Percentiles rank a stretch among this genome's conserved stretches.
Conservation (phyloP, 495 filamentous ascomycete species). For the Rhizodiscina lignyota region DNA sequence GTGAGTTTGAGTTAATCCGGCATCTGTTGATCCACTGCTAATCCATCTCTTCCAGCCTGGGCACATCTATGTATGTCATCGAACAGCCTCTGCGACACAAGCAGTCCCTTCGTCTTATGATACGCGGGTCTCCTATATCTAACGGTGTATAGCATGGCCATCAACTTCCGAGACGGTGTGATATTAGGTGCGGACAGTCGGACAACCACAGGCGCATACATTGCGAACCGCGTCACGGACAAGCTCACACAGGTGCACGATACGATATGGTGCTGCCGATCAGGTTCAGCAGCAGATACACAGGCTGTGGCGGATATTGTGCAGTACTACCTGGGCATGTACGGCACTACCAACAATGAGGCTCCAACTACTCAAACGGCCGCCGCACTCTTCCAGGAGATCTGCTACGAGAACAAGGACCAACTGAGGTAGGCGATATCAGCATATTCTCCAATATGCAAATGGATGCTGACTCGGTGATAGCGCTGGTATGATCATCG, state of each 20-base stretch:
- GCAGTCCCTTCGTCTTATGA: not conserved
- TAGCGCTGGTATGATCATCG: constrained; percentile 96
- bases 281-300: constrained; percentile 92
- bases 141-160: constrained; percentile 49
- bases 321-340: constrained; percentile 87
- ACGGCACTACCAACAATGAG: constrained; percentile 72
- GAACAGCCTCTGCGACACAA: constrained; percentile 5
- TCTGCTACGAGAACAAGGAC: constrained; percentile 97
- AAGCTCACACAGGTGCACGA: constrained; percentile 97
- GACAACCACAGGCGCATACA: constrained; percentile 97
- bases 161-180: constrained; percentile 95
- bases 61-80: constrained; percentile 82
- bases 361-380: constrained; percentile 86
- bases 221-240: constrained; percentile 97
- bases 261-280: constrained; percentile 98
- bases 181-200: constrained; percentile 93
- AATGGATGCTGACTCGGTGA: not conserved
- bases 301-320: constrained; percentile 97
- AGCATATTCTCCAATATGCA: not conserved
- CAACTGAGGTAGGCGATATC: constrained; percentile 42
- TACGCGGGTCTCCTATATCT: constrained; percentile 14
- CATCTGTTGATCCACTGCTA: constrained; percentile 1
- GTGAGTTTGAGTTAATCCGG: constrained; percentile 33
- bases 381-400: constrained; percentile 86
- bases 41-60: constrained; percentile 41